A percentile compares a stretch with the other conserved stretches of the same genome.
These are phyloP conservation scores for Cafeteria roenbergensis DNA, from an alignment of 108 stramenopile genomes.

Conservation along the genomic window DNA sequence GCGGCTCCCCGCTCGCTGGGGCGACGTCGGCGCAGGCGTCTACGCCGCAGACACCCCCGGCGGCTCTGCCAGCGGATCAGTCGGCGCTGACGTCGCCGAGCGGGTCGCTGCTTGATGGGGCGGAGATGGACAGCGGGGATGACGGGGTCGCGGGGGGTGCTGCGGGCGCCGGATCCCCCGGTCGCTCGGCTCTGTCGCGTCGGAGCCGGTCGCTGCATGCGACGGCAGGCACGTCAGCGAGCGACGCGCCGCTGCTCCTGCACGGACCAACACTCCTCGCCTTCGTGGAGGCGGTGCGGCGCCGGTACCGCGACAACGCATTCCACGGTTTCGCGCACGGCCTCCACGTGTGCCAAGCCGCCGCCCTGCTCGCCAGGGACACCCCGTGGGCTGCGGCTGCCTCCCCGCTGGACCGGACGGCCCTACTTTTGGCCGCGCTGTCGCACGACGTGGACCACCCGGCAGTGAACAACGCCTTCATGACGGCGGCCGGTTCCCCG, in stretches of 20 bases:
- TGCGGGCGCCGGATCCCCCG: too few relatives aligned
- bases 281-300: too few relatives aligned
- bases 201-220: neutral
- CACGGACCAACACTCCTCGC: too few relatives aligned
- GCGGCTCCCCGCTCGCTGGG: too few relatives aligned
- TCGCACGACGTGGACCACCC: slow-evolving; percentile 70
- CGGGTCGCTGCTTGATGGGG: too few relatives aligned
- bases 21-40: too few relatives aligned
- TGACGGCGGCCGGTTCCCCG: slow-evolving; percentile 36
- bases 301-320: slow-evolving; percentile 8
- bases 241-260: neutral
- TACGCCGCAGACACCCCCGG: too few relatives aligned
- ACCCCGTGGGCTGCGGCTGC: slow-evolving; percentile 18
- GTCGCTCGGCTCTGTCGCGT: too few relatives aligned
- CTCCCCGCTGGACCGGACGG: slow-evolving; percentile 36
- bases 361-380: slow-evolving; percentile 24
- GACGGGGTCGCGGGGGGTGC: too few relatives aligned
- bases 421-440: slow-evolving; percentile 56
- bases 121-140: too few relatives aligned
- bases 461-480: slow-evolving; percentile 59
- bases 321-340: slow-evolving; percentile 68
- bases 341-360: slow-evolving; percentile 54
- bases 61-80: too few relatives aligned
- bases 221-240: neutral
- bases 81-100: too few relatives aligned